phyloP scores from a whole-genome alignment of 2,329 filamentous ascomycete genomes.

The Botrytis galanthina region DNA sequence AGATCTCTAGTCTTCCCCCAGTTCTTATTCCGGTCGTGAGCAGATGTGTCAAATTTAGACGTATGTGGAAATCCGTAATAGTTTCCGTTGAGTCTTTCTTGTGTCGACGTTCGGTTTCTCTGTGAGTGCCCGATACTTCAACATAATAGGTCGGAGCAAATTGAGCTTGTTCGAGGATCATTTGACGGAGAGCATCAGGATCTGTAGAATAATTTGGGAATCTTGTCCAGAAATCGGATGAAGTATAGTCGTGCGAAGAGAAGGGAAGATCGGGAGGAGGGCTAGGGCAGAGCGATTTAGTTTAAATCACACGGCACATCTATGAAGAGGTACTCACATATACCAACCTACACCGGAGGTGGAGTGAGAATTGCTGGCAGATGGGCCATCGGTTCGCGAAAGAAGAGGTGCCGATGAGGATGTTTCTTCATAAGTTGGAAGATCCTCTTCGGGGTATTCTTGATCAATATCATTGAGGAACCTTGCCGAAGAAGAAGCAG shows the following conservation, averaged over 20 bases:
- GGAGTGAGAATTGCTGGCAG: neutral
- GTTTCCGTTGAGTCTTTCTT: constrained; percentile 49
- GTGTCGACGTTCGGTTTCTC: constrained; percentile 32
- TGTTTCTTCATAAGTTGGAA: constrained; percentile 28
- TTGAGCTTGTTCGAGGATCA: constrained; percentile 34
- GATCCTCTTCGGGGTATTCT: constrained; percentile 29
- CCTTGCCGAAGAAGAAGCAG: constrained; percentile 30
- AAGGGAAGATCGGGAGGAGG: constrained; percentile 30
- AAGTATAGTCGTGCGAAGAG: constrained; percentile 29
- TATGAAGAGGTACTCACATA: neutral
- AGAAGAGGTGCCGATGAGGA: constrained; percentile 16
- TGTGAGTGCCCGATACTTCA: constrained; percentile 37
- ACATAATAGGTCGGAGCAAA: constrained; percentile 36
- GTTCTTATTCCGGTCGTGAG: constrained; percentile 48
- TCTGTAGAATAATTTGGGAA: constrained; percentile 34
- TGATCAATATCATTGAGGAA: constrained; percentile 25
- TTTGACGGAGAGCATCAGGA: constrained; percentile 26
- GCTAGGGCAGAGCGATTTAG: constrained; percentile 7
- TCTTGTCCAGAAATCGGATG: constrained; percentile 32
- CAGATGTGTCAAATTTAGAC: constrained; percentile 57
- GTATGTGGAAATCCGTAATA: constrained; percentile 59
- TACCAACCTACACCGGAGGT: constrained; percentile 6
- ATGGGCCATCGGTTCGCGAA: neutral
- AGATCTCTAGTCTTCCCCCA: constrained; percentile 48
- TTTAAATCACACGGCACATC: neutral